These are phyloP conservation scores for Penicillium pancosmium DNA, from an alignment of 495 filamentous ascomycete genomes.

Conservation along the genomic window DNA sequence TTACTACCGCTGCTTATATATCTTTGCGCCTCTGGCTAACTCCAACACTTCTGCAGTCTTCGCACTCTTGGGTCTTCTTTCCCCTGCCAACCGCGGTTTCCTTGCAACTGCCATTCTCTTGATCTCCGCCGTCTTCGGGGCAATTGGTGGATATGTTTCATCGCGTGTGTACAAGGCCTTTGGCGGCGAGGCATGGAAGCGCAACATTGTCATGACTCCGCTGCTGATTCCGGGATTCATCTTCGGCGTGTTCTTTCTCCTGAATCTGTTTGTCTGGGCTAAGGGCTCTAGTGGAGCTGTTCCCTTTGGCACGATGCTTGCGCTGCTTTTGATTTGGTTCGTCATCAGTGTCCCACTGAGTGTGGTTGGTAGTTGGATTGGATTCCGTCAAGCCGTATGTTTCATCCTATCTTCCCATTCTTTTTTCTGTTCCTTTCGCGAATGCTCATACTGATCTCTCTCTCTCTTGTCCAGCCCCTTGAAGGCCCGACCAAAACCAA, in stretches of 20 bases:
- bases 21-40: not conserved
- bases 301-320: slow-evolving; percentile 94
- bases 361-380: slow-evolving; percentile 88
- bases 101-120: slow-evolving; percentile 89
- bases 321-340: slow-evolving; percentile 94
- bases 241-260: slow-evolving; percentile 86
- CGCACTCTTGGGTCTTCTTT: slow-evolving; percentile 91
- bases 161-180: slow-evolving; percentile 90
- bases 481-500: slow-evolving; percentile 89
- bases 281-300: slow-evolving; percentile 89
- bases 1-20: not conserved
- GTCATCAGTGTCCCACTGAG: slow-evolving; percentile 91
- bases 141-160: slow-evolving; percentile 90
- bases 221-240: slow-evolving; percentile 83
- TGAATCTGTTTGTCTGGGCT: slow-evolving; percentile 95
- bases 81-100: slow-evolving; percentile 91
- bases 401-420: not conserved
- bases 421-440: not conserved
- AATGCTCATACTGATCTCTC: slow-evolving; percentile 12
- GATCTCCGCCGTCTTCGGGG: slow-evolving; percentile 89
- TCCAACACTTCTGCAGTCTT: slow-evolving; percentile 55
- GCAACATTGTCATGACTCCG: slow-evolving; percentile 87
- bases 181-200: slow-evolving; percentile 89
- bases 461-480: slow-evolving; percentile 45
- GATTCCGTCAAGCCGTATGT: slow-evolving; percentile 67